Conservation (phyloP, 352 stramenopile species). For the Phytophthora crassamura region DNA sequence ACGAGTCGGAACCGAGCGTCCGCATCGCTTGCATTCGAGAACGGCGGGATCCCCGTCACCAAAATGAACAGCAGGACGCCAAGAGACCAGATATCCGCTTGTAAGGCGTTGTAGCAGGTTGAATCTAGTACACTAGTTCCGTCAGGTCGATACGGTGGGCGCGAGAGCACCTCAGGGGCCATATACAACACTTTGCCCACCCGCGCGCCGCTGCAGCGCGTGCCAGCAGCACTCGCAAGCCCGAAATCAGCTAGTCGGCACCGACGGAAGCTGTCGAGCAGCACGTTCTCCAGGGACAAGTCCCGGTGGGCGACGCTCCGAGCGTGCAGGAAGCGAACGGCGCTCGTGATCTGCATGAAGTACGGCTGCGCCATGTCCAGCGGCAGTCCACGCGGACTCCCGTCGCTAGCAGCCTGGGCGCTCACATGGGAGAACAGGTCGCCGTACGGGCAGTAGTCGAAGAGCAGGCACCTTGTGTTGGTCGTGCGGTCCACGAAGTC, state of each 20-base stretch:
- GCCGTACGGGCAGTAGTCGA: slow-evolving; percentile 67
- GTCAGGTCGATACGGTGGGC: slow-evolving; percentile 8
- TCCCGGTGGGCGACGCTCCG: slow-evolving; percentile 56
- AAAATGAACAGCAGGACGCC: slow-evolving; percentile 73
- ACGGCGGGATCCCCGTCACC: slow-evolving; percentile 58
- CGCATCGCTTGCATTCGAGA: slow-evolving; percentile 45
- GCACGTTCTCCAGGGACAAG: slow-evolving; percentile 78
- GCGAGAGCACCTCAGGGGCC: slow-evolving; percentile 62
- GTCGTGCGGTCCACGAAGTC: slow-evolving; percentile 59
- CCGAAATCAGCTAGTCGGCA: slow-evolving; percentile 69
- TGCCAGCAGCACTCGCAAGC: slow-evolving; percentile 49
- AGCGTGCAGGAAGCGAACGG: slow-evolving; percentile 57
- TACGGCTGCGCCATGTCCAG: slow-evolving; percentile 37
- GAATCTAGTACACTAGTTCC: background rate
- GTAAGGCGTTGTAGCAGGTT: slow-evolving; percentile 52
- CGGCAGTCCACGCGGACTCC: slow-evolving; percentile 15
- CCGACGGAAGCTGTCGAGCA: slow-evolving; percentile 49
- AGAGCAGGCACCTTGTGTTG: slow-evolving; percentile 61
- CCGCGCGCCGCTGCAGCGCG: slow-evolving; percentile 38
- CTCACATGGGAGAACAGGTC: slow-evolving; percentile 59
- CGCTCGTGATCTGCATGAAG: slow-evolving; percentile 61
- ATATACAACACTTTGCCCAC: slow-evolving; percentile 77
- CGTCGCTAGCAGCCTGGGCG: slow-evolving; percentile 2
- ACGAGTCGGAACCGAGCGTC: slow-evolving; percentile 69
- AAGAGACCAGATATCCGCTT: slow-evolving; percentile 71